Evolutionary conservation across 192 early-diverging fungal genomes (phyloP), one percentile per base, ranked within the genome.

Genomic region (Coemansia sp.): DNA sequence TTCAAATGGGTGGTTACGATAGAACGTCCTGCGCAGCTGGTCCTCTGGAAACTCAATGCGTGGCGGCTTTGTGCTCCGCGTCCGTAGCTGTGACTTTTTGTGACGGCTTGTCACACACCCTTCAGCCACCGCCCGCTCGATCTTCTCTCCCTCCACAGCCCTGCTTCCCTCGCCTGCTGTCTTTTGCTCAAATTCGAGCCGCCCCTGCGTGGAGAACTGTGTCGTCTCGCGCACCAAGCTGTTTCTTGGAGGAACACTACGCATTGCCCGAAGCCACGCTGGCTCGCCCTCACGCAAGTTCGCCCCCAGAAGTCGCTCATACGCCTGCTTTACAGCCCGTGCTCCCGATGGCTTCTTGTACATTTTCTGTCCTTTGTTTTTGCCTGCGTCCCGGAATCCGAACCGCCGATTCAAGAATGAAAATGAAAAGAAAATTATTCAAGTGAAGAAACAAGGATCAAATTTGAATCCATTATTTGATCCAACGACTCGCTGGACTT

Each of bases 1-100:
- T 78, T 99, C 97, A 72, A 91, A 93, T 18, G 97, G 97, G 80
- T 99, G 97, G 84, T 95, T 90, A 67, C 86, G 84, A 80, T 94
- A 99, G 67, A 99, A 99, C 60, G 84, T 86, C 59, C 84, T 60
- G 59, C 97, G 89, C 64, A 99, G 84, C 61, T 73, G 64, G 80
- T 99, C 97, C 79, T 97, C 95, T 5, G 92, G 92, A 67, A 94
- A 99, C 38, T 84, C 88, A 37, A 99, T 96, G 60, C 70, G 73
- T 15, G 85, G 87, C 49, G 92, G 90, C 71, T 81, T 68, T 32
- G 86, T 84, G 39, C 82, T 83, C 73, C 69, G 81, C 45, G 86
- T 87, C 47, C 85, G 86, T 64, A 92, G 80, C 41, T 86, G 77
- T 62, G 84, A 81, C 69, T 85, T 86, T 64, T 84, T 82, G 72